phyloP scores from a whole-genome alignment of 257 asterid genomes.

The Paulownia fortunei region DNA sequence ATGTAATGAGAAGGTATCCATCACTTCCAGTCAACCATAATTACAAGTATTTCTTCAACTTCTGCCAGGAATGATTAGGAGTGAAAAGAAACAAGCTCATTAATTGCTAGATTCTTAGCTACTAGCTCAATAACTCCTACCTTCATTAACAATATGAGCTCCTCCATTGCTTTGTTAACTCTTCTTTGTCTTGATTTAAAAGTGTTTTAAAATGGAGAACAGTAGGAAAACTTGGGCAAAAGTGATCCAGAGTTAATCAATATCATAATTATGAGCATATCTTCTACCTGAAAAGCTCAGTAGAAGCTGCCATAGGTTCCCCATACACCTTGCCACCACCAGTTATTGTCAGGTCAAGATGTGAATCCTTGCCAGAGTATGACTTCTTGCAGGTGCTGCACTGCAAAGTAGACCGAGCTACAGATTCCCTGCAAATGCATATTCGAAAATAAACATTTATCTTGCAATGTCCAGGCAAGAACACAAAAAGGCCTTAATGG shows the following conservation, averaged over 20 bases:
- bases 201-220: not conserved
- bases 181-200: not conserved
- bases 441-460: not conserved
- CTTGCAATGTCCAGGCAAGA: not conserved
- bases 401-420: constrained; percentile 46
- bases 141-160: not conserved
- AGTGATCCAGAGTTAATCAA: not conserved
- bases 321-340: constrained; percentile 71
- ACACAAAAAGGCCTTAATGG: not conserved
- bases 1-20: not conserved
- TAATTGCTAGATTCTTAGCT: not conserved
- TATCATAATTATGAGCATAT: not conserved
- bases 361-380: constrained; percentile 62
- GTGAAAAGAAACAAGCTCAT: constrained; percentile 1
- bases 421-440: constrained; percentile 57
- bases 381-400: constrained; percentile 71
- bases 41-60: constrained; percentile 6
- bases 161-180: constrained; percentile 3
- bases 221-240: not conserved
- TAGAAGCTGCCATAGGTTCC: constrained; percentile 68
- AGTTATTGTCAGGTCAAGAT: constrained; percentile 69
- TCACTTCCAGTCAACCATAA: not conserved
- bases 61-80: not conserved
- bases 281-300: constrained; percentile 77
- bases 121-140: not conserved